phyloP scores from a whole-genome alignment of 805 yeast genomes.

The Monosporozyma siamensis region DNA sequence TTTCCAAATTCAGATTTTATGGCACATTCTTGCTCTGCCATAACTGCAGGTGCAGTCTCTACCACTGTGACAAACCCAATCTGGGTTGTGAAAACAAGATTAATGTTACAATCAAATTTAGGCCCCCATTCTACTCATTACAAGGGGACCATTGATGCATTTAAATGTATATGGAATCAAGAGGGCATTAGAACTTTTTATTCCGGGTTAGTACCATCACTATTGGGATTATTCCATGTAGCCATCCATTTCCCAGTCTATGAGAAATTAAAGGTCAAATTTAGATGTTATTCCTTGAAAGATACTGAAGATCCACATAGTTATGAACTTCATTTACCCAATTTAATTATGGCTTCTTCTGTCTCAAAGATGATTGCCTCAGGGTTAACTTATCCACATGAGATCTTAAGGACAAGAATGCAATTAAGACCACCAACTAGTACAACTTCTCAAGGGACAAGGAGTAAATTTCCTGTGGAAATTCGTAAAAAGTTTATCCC shows the following conservation, averaged over 20 bases:
- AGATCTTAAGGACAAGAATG: conserved; percentile 82
- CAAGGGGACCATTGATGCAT: conserved; percentile 76
- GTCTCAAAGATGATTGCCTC: conserved; percentile 83
- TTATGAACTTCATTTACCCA: conserved; percentile 28
- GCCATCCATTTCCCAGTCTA: conserved; percentile 95
- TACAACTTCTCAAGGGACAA: no score
- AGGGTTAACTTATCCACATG: conserved; percentile 88
- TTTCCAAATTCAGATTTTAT: conserved; percentile 31
- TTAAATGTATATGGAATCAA: conserved; percentile 59
- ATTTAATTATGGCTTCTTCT: conserved; percentile 59
- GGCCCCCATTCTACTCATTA: conserved; percentile 30
- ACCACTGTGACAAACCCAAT: conserved; percentile 86
- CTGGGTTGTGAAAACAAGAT: conserved; percentile 94
- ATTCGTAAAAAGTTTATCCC: conserved; percentile 21
- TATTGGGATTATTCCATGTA: conserved; percentile 84
- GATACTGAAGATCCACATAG: conserved; percentile 12
- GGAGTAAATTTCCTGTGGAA: conserved; percentile 10
- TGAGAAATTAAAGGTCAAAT: conserved; percentile 60
- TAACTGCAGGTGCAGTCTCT: conserved; percentile 81
- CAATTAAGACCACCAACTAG: conserved; percentile 47
- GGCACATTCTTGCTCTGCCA: conserved; percentile 47
- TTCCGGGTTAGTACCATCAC: conserved; percentile 82
- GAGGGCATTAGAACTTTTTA: conserved; percentile 82
- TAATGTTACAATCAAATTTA: conserved; percentile 67
- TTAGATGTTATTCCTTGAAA: conserved; percentile 29